Evolutionary conservation across 805 yeast genomes (phyloP).

Genomic region (Candida chilensis): DNA sequence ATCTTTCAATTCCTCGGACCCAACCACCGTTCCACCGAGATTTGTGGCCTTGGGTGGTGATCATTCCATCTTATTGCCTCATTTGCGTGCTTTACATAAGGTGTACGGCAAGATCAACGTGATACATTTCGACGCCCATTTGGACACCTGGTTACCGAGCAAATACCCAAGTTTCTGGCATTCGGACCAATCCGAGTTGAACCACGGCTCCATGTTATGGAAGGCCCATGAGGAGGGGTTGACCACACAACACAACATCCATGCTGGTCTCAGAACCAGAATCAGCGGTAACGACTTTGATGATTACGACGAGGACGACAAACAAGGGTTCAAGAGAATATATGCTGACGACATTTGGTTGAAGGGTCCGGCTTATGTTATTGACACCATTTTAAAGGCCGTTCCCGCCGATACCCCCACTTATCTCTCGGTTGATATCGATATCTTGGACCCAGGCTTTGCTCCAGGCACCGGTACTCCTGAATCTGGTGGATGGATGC

Average conservation of each 20-base stretch:
- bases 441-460: slow-evolving; percentile 48
- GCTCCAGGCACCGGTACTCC: slow-evolving; percentile 53
- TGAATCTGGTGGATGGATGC: slow-evolving; percentile 52
- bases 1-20: slow-evolving; percentile 7
- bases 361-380: slow-evolving; percentile 52
- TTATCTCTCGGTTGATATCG: slow-evolving; percentile 73
- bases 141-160: slow-evolving; percentile 75
- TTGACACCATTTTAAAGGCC: slow-evolving; percentile 38
- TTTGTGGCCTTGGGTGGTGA: slow-evolving; percentile 76
- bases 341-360: slow-evolving; percentile 69
- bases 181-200: slow-evolving; percentile 49
- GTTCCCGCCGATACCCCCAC: slow-evolving; percentile 62
- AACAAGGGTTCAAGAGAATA: slow-evolving; percentile 61
- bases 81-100: slow-evolving; percentile 52
- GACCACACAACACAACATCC: slow-evolving; percentile 49
- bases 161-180: slow-evolving; percentile 59
- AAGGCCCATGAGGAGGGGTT: slow-evolving; percentile 67
- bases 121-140: slow-evolving; percentile 79
- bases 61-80: slow-evolving; percentile 69
- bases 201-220: slow-evolving; percentile 87
- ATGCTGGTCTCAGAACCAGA: slow-evolving; percentile 72
- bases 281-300: slow-evolving; percentile 49
- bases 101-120: slow-evolving; percentile 62
- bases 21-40: slow-evolving; percentile 37
- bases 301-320: slow-evolving; percentile 59